phyloP scores from a whole-genome alignment of 2,329 filamentous ascomycete genomes.

The Colletotrichum australisinense region DNA sequence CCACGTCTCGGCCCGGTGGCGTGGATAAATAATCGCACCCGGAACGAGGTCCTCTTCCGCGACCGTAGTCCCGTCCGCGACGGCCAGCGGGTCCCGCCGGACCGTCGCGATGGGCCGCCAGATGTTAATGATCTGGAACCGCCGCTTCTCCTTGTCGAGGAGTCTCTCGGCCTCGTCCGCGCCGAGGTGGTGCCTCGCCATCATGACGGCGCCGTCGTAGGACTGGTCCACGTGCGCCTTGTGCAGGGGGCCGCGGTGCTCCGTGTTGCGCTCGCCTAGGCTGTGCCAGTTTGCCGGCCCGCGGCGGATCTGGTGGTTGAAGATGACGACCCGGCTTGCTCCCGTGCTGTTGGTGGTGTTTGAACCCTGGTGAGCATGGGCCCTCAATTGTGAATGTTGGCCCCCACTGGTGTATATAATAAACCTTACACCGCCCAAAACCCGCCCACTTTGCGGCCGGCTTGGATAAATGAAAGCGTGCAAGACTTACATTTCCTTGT shows the following conservation, averaged over 20 bases:
- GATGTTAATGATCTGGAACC: conserved; percentile 43
- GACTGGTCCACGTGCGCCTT: conserved; percentile 60
- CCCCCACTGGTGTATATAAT: conserved; percentile 19
- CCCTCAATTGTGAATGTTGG: conserved; percentile 8
- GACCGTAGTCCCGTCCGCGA: conserved; percentile 51
- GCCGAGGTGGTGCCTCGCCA: conserved; percentile 36
- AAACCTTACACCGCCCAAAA: conserved; percentile 22
- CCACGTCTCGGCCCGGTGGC: conserved; percentile 49
- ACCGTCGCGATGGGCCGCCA: conserved; percentile 63
- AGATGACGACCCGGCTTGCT: conserved; percentile 42
- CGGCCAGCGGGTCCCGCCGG: conserved; percentile 52
- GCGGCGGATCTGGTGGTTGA: conserved; percentile 45
- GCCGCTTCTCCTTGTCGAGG: conserved; percentile 4
- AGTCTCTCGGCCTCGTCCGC: conserved; percentile 24
- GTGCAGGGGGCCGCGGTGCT: conserved; percentile 63
- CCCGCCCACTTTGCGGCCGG: conserved; percentile 1
- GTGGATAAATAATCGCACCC: conserved; percentile 49
- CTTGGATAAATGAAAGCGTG: neutral
- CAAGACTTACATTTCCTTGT: conserved; percentile 36
- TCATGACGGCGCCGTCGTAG: conserved; percentile 40
- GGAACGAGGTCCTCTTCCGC: conserved; percentile 52
- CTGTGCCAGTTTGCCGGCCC: conserved; percentile 66
- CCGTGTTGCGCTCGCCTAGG: conserved; percentile 68
- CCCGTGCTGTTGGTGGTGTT: conserved; percentile 39
- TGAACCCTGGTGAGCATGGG: conserved; percentile 29